A percentile compares a stretch with the other conserved stretches of the same genome.
Conservation (phyloP, 352 stramenopile genomes). For the Phytophthora europaea region DNA sequence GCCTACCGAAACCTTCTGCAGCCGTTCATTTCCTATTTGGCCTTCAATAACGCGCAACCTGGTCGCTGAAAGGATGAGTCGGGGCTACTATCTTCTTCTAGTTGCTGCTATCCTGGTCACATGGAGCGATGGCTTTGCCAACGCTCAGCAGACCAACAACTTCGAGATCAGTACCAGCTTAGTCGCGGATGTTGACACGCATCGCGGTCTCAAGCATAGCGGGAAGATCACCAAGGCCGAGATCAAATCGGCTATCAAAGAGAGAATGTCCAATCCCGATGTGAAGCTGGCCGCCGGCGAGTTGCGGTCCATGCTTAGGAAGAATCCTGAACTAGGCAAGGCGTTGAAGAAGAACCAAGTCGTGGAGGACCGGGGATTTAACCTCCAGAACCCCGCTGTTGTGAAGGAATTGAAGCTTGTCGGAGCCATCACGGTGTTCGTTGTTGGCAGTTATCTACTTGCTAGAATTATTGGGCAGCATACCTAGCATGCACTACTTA, state of each 20-base stretch:
- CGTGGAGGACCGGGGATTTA: background rate
- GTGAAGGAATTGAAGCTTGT: background rate
- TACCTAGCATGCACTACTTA: background rate
- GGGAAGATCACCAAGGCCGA: background rate
- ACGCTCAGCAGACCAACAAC: background rate
- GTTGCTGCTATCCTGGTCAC: background rate
- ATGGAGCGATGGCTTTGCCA: background rate
- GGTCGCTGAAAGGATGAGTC: background rate
- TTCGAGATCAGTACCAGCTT: background rate
- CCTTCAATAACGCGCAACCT: background rate
- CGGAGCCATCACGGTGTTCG: background rate
- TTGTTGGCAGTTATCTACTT: background rate
- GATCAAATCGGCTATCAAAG: background rate
- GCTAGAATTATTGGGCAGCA: background rate
- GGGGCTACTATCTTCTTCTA: background rate
- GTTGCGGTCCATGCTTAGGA: background rate
- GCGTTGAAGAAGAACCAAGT: background rate
- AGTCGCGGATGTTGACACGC: background rate
- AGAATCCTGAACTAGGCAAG: background rate
- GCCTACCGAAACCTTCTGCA: background rate
- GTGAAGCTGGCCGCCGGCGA: background rate
- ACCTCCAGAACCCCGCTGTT: background rate
- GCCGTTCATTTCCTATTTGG: background rate
- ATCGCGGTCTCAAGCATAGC: background rate
- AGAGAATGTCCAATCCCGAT: background rate